These are phyloP conservation scores for Brassica incana DNA, from an alignment of 345 rosid species.

Conservation along the genomic window DNA sequence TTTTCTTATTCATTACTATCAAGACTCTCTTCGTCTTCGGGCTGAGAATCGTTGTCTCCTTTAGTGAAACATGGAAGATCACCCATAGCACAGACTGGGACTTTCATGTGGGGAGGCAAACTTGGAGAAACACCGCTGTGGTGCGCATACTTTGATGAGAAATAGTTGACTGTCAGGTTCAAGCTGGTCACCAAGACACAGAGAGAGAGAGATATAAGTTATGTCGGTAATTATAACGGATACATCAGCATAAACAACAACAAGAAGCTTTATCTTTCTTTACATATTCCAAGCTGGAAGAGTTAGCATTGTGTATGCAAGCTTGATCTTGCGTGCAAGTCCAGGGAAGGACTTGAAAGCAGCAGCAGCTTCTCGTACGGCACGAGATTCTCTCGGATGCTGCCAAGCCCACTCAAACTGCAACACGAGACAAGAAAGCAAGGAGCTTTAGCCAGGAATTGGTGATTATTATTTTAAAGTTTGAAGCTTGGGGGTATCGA, in stretches of 20 bases:
- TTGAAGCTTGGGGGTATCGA: not conserved
- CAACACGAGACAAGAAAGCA: conserved; percentile 3
- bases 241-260: no score
- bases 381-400: conserved; percentile 77
- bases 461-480: not conserved
- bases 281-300: no score
- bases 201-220: no score
- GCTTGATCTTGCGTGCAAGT: conserved; percentile 60
- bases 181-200: no score
- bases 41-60: conserved; percentile 31
- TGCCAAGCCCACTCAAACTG: conserved; percentile 99
- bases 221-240: no score
- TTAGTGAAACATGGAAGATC: conserved; percentile 66
- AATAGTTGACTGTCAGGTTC: no score
- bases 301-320: no score
- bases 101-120: conserved; percentile 37
- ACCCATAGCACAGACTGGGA: conserved; percentile 57
- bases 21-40: conserved; percentile 38
- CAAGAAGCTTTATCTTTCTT: no score
- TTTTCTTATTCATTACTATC: conserved; percentile 37
- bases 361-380: conserved; percentile 80
- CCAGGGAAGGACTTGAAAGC: conserved; percentile 80
- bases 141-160: no score
- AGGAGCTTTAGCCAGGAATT: not conserved
- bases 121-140: no score